Percentiles rank a stretch among this genome's conserved stretches.
Conservation (phyloP, 495 filamentous ascomycete species). For the Glarea lozoyensis region DNA sequence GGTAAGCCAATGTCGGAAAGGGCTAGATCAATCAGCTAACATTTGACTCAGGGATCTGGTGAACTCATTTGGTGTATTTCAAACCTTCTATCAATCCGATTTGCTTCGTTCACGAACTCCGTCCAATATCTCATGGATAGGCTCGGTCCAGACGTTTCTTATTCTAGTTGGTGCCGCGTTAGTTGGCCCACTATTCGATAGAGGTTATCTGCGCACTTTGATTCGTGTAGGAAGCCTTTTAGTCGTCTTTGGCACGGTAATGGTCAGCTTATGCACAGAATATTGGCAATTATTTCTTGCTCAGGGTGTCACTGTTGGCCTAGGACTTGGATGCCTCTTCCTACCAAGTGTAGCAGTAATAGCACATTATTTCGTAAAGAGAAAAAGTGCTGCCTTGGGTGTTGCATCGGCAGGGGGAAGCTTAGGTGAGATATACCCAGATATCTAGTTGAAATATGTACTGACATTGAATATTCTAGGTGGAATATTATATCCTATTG, state of each 20-base stretch:
- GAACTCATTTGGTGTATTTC: conserved; percentile 55
- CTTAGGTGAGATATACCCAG: not conserved
- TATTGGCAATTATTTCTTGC: no score
- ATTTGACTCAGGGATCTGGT: conserved; percentile 42
- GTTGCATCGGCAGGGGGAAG: not conserved
- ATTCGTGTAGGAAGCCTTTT: not conserved
- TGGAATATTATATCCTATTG: conserved; percentile 55
- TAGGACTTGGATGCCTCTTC: not conserved
- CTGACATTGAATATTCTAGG: not conserved
- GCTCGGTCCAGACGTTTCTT: conserved; percentile 37
- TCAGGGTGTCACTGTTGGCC: no score
- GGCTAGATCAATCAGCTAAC: not conserved
- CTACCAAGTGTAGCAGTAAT: not conserved
- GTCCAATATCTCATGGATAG: conserved; percentile 47
- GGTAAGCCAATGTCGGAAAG: not conserved
- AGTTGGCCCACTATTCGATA: conserved; percentile 30
- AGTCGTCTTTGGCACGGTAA: no score
- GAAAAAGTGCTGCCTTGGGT: not conserved
- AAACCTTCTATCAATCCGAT: conserved; percentile 46
- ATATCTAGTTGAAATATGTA: not conserved
- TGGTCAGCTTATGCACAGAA: no score
- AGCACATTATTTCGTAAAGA: not conserved
- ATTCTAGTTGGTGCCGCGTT: conserved; percentile 48
- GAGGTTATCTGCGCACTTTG: not conserved
- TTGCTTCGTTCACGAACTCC: conserved; percentile 38